Evolutionary conservation across 305 asterid genomes (phyloP), one percentile per base, ranked within the genome.

Genomic region (Stenogyne calaminthoides): DNA sequence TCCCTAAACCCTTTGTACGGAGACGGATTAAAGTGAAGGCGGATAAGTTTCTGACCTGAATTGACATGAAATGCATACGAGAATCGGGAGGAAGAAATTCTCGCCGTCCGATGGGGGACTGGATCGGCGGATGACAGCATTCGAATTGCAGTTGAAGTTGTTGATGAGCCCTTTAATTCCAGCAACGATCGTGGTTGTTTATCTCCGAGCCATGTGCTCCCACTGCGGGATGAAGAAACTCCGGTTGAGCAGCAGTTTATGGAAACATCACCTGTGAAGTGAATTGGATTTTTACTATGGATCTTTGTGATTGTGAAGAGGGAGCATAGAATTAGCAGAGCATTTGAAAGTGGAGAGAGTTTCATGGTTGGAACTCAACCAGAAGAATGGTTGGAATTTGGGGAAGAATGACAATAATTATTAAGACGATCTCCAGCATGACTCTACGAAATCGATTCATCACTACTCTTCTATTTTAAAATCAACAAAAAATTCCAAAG

Each of bases 181-280:
- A 70, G 49, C 57, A 42, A 36, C 3, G 18, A 54, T 56, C 51
- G 67, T 16, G 77, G 29, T 5, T 16, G 57, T 16, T 18, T 56
- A 67, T 84, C 88, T 55, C 88, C 87, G 6, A 75, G 22, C 87
- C 87, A 83, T 77, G 44, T 19, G 36, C 55, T 64, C 18, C 74
- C 80, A 9, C 22, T 60, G 34, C 29, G 39, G 1, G 76, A 68
- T 42, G 73, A 47, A 11, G 64, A 75, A 56, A 52, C 11, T 14
- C 64, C 67, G 20, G 2, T 14, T n/a, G 85, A 80, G 66, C 83
- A 81, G 20, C 84, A 77, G 12, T 80, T 73, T 14, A 83, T 61
- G 0, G 83, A 76, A 55, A 78, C 51, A 11, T 76, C 76, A 0
- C 27, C 69, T 29, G 66, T 11, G 66, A 64, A 10, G 64, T 60